Conservation (phyloP, 2,329 filamentous ascomycete genomes). For the Cercospora zeae-maydis region DNA sequence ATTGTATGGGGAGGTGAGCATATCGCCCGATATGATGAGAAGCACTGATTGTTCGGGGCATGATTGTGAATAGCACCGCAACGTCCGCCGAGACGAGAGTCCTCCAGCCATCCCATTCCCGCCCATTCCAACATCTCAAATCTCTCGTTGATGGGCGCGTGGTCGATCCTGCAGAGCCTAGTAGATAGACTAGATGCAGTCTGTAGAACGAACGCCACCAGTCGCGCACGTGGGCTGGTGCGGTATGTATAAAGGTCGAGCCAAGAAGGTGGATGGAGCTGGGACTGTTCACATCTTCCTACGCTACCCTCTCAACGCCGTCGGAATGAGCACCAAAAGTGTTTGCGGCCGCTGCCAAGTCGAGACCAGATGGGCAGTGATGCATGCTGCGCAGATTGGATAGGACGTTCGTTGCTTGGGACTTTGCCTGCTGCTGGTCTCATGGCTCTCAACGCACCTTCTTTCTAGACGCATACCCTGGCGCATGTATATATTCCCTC, state of each 20-base stretch:
- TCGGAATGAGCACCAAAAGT: background rate
- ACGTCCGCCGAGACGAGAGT: background rate
- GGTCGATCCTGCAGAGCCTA: background rate
- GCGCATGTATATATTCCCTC: background rate
- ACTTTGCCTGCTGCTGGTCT: constrained; percentile 55
- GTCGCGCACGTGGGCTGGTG: background rate
- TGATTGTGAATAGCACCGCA: too few relatives aligned
- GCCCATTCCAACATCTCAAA: background rate
- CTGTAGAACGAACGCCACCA: background rate
- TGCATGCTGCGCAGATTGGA: background rate
- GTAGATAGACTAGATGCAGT: too few relatives aligned
- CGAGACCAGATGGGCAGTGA: background rate
- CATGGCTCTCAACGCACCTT: constrained; percentile 38
- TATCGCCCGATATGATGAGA: too few relatives aligned
- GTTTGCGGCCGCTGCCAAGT: background rate
- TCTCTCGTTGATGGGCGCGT: background rate
- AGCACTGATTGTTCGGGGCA: too few relatives aligned
- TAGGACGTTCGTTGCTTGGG: constrained; percentile 40
- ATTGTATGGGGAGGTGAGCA: too few relatives aligned
- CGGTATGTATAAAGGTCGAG: background rate
- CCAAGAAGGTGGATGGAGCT: background rate
- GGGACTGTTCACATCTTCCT: background rate
- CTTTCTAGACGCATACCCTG: too few relatives aligned
- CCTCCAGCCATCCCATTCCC: too few relatives aligned
- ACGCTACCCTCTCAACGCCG: background rate